Percentiles rank a stretch among this genome's conserved stretches.
Conservation (phyloP, 345 rosid genomes). For the Melaleuca alternifolia region DNA sequence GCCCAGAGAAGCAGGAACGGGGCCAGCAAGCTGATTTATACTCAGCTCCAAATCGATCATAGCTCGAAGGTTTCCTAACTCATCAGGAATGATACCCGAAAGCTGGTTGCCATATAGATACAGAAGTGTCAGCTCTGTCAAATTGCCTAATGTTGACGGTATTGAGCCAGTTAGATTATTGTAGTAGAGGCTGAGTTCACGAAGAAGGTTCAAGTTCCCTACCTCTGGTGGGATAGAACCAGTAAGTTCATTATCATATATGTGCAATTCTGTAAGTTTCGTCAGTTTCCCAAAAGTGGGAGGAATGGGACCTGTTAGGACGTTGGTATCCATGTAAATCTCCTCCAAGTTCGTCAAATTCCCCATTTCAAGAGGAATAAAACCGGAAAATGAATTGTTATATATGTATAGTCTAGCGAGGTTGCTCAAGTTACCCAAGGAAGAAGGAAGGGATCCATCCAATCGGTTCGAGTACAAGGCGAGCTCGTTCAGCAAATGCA, state of each 20-base stretch:
- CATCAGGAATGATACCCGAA: not conserved
- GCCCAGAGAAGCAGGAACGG: slow-evolving; percentile 18
- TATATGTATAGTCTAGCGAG: not conserved
- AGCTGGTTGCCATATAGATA: not conserved
- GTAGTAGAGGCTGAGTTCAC: not conserved
- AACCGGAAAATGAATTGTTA: slow-evolving; percentile 14
- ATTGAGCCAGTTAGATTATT: not conserved
- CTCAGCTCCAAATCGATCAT: not conserved
- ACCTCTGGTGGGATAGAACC: slow-evolving; percentile 13
- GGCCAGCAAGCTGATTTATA: not conserved
- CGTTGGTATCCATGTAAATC: slow-evolving; percentile 6
- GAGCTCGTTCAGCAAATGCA: slow-evolving; percentile 7
- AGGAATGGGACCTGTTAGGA: slow-evolving; percentile 13
- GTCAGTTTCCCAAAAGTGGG: slow-evolving; percentile 2
- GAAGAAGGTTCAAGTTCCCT: not conserved
- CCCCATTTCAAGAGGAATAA: slow-evolving; percentile 18
- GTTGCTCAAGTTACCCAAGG: slow-evolving; percentile 10
- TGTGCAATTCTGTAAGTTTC: not conserved
- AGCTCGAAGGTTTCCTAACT: slow-evolving; percentile 9
- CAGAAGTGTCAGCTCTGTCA: not conserved
- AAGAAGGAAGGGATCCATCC: slow-evolving; percentile 13
- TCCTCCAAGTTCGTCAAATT: slow-evolving; percentile 2
- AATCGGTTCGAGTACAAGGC: slow-evolving; percentile 7
- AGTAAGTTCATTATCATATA: slow-evolving; percentile 4
- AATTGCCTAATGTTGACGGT: not conserved